Evolutionary conservation across 306 rosid genomes (phyloP).

Genomic region (Cucumis hystrix): DNA sequence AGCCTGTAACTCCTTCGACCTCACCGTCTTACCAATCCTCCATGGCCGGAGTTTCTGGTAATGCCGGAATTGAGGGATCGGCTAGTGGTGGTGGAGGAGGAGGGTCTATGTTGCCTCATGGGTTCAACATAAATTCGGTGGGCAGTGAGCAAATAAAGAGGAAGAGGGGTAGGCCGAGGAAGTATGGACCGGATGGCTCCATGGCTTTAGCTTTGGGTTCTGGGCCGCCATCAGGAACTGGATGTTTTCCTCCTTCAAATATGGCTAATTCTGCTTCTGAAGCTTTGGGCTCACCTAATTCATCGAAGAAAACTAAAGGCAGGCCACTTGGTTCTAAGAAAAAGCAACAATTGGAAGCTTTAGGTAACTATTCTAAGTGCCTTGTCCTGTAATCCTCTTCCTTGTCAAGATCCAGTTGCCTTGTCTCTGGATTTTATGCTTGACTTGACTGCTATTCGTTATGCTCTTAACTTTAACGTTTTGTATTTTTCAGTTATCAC

Average conservation of each 20-base stretch:
- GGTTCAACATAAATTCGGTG: slow-evolving; percentile 18
- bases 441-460: not conserved
- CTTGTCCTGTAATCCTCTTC: not conserved
- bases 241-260: slow-evolving; percentile 23
- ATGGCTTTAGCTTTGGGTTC: slow-evolving; percentile 28
- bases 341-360: slow-evolving; percentile 26
- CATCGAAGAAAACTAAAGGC: slow-evolving; percentile 52
- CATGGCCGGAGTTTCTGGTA: not conserved
- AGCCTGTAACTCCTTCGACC: slow-evolving; percentile 14
- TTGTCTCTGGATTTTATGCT: slow-evolving; percentile 1
- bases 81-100: slow-evolving; percentile 12
- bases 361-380: slow-evolving; percentile 20
- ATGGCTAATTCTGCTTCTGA: slow-evolving; percentile 9
- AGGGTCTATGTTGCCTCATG: slow-evolving; percentile 11
- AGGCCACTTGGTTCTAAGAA: slow-evolving; percentile 61
- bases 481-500: not conserved
- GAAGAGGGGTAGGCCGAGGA: slow-evolving; percentile 80
- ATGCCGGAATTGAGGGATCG: slow-evolving; percentile 11
- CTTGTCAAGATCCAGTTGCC: not conserved
- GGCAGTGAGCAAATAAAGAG: slow-evolving; percentile 30
- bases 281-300: slow-evolving; percentile 17
- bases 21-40: slow-evolving; percentile 18
- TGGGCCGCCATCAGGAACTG: slow-evolving; percentile 15
- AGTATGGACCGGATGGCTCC: slow-evolving; percentile 54
- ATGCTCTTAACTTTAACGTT: not conserved